A percentile compares a stretch with the other conserved stretches of the same genome.
Conservation (phyloP, 768 basidiomycete genomes). For the Rhizopogon sp. region DNA sequence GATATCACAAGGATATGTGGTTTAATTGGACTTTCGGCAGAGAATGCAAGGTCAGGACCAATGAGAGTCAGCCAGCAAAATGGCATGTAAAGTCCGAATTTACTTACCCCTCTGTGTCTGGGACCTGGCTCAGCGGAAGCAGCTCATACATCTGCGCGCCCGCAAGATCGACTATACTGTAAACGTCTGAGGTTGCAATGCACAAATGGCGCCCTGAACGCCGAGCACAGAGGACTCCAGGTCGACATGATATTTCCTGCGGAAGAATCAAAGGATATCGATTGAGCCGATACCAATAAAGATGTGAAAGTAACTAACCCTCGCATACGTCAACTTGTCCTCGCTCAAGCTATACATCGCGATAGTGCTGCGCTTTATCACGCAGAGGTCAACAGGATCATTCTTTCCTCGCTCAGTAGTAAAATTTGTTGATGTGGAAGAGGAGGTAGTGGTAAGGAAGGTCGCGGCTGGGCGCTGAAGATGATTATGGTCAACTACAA, state of each 20-base stretch:
- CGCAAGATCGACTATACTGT: slow-evolving; percentile 79
- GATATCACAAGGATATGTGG: slow-evolving; percentile 74
- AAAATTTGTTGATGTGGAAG: background rate
- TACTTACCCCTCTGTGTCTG: slow-evolving; percentile 34
- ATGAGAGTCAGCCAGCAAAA: background rate
- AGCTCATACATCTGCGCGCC: slow-evolving; percentile 64
- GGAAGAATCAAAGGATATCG: background rate
- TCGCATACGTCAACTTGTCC: slow-evolving; percentile 57
- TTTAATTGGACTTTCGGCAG: slow-evolving; percentile 21
- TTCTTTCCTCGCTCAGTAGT: slow-evolving; percentile 13
- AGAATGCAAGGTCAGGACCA: background rate
- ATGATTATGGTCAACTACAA: slow-evolving; percentile 80
- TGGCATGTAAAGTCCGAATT: no score
- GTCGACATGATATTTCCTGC: slow-evolving; percentile 69
- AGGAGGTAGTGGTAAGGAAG: slow-evolving; percentile 26
- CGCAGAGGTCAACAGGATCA: slow-evolving; percentile 64
- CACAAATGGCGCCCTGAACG: slow-evolving; percentile 63
- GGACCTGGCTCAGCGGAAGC: slow-evolving; percentile 73
- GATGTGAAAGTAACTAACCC: slow-evolving; percentile 34
- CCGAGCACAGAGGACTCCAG: slow-evolving; percentile 53
- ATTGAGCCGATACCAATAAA: background rate
- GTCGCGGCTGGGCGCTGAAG: slow-evolving; percentile 45
- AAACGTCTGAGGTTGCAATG: slow-evolving; percentile 66
- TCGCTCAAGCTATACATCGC: slow-evolving; percentile 57
- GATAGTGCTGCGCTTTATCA: slow-evolving; percentile 64